Evolutionary conservation across 306 rosid genomes (phyloP), one percentile per base, ranked within the genome.

Genomic region (Sophora flavescens): DNA sequence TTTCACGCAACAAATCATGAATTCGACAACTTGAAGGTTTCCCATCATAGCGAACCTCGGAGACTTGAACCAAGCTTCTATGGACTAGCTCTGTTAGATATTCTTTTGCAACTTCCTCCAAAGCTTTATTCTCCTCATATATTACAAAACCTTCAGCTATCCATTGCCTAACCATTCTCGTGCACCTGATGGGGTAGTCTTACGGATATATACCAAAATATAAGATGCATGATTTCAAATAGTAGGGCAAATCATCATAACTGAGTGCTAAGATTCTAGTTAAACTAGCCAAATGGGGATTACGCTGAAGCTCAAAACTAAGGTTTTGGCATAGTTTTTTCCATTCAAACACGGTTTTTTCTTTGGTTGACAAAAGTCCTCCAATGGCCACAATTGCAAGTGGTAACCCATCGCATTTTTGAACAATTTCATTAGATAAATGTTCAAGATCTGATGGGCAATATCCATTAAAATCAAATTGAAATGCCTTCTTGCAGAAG

Each of bases 121-220:
- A 59, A 59, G 68, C 10, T 58, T 45, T 73, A n/a, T 8, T 67
- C 9, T 58, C 45, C 33, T 73, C 68, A 5, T 28, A 0, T 59
- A 8, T 44, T 28, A 73, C 17, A 73, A 59, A 73, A 12, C 77
- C 77, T 8, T 72, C 67, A n/a, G 77, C 77, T 39, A 72, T 57
- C 77, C 77, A 72, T 13, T 73, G 78, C 1, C 68, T 14, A 42
- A 73, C 22, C 26, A 73, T 16, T 33, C 78, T 59, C 11, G 1
- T 42, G 8, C 68, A 42, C 13, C 38, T 59, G 50, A 73, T 48
- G 17, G 54, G 3, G n/a, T 44, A 58, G 3, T 68, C 71, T 26
- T 50, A 65, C 2, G 80, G 76, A 41, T 66, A 80, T 18, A 80
- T 59, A 6, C 80, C 84, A 67, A 80, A 73, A 50, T 73, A 80